Conservation (phyloP, 441 rosid genomes). For the Populus trichocarpa region DNA sequence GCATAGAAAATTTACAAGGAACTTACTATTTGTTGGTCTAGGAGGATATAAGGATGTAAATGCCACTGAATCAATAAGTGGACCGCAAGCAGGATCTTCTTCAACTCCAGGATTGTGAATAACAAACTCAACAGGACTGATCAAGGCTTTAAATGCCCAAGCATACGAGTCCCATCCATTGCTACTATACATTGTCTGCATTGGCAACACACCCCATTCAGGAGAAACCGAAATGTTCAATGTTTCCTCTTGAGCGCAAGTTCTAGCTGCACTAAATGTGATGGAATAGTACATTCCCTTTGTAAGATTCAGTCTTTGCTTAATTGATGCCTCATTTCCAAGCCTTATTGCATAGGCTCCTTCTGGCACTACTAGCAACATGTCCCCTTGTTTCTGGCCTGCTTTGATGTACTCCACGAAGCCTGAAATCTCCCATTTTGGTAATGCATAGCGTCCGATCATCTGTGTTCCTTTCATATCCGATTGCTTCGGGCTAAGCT, state of each 20-base stretch:
- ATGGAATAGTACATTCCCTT: slow-evolving; percentile 54
- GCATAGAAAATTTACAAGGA: neutral
- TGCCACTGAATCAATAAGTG: slow-evolving; percentile 75
- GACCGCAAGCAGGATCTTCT: slow-evolving; percentile 95
- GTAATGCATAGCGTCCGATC: slow-evolving; percentile 41
- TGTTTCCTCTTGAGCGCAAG: slow-evolving; percentile 71
- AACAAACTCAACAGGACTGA: slow-evolving; percentile 35
- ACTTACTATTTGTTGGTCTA: slow-evolving; percentile 61
- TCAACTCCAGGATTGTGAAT: slow-evolving; percentile 90
- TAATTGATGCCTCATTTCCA: slow-evolving; percentile 71
- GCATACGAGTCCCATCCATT: slow-evolving; percentile 87
- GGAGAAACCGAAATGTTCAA: slow-evolving; percentile 63
- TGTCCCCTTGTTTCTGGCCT: slow-evolving; percentile 83
- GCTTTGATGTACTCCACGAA: slow-evolving; percentile 77
- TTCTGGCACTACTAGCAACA: slow-evolving; percentile 73
- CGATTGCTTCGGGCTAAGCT: slow-evolving; percentile 52
- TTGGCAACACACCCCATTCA: slow-evolving; percentile 63
- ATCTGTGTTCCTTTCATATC: slow-evolving; percentile 59
- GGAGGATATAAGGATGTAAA: slow-evolving; percentile 68
- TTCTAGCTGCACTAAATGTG: slow-evolving; percentile 69
- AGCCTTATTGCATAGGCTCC: slow-evolving; percentile 61
- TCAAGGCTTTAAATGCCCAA: slow-evolving; percentile 63
- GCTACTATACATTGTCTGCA: slow-evolving; percentile 79
- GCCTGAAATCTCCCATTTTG: slow-evolving; percentile 62
- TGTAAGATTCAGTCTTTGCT: slow-evolving; percentile 39